Percentiles rank a stretch among this genome's conserved stretches.
phyloP scores from a whole-genome alignment of 169 alveolate species.

The Eimeria sp. region DNA sequence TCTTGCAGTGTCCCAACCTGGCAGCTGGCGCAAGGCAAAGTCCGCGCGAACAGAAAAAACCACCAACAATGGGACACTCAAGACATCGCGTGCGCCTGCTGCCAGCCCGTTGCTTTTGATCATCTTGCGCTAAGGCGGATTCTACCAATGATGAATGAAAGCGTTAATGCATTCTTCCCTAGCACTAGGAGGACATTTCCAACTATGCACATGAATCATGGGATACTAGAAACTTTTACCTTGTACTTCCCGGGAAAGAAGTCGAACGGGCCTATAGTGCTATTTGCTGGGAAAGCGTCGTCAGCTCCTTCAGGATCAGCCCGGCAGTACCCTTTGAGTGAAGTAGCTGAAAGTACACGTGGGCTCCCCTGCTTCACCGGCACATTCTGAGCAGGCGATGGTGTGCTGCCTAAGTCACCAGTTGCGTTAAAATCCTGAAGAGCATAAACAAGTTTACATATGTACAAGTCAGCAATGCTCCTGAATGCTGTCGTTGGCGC shows the following conservation, averaged over 20 bases:
- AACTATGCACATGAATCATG: neutral
- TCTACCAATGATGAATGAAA: neutral
- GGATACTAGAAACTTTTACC: neutral
- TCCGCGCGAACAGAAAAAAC: neutral
- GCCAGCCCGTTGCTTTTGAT: neutral
- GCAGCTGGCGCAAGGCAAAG: neutral
- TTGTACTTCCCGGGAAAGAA: conserved; percentile 81
- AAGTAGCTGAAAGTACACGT: conserved; percentile 50
- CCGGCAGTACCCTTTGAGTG: conserved; percentile 64
- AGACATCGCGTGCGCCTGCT: neutral
- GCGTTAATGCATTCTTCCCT: neutral
- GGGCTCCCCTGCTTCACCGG: neutral
- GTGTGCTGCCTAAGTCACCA: neutral
- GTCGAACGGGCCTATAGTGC: conserved; percentile 74
- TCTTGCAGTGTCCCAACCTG: conserved; percentile 69
- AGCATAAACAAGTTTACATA: neutral
- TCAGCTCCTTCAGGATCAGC: conserved; percentile 72
- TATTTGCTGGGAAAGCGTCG: conserved; percentile 48
- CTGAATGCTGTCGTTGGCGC: neutral
- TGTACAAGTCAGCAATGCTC: neutral
- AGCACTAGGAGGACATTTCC: neutral
- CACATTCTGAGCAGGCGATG: neutral
- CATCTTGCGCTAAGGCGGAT: neutral
- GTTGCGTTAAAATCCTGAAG: neutral
- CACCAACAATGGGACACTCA: neutral